Percentiles rank a stretch among this genome's conserved stretches.
These are phyloP conservation scores for Aspergillus leporis DNA, from an alignment of 495 filamentous ascomycete species.

Conservation along the genomic window DNA sequence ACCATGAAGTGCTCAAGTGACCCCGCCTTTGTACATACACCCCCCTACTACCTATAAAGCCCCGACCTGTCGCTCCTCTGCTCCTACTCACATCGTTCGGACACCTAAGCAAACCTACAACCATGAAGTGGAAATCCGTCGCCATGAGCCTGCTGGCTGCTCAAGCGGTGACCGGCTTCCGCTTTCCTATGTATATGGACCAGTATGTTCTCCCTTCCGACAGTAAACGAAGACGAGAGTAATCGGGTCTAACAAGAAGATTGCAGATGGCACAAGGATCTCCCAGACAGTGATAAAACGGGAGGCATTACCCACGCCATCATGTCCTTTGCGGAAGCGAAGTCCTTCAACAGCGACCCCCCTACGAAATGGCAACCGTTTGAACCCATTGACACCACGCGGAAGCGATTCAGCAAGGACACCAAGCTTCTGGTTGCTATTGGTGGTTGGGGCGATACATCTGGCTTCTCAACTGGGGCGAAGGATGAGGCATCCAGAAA, in stretches of 20 bases:
- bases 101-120: too few species aligned
- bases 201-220: slow-evolving; percentile 24
- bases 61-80: too few species aligned
- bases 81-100: too few species aligned
- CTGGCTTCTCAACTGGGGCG: slow-evolving; percentile 61
- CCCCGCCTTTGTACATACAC: too few species aligned
- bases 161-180: slow-evolving; percentile 21
- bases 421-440: slow-evolving; percentile 71
- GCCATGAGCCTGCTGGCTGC: not conserved
- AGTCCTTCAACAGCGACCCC: slow-evolving; percentile 56
- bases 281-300: slow-evolving; percentile 30
- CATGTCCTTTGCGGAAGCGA: slow-evolving; percentile 65
- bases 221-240: not conserved
- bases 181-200: slow-evolving; percentile 45
- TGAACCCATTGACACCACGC: slow-evolving; percentile 55
- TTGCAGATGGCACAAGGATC: slow-evolving; percentile 33
- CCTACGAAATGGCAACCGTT: slow-evolving; percentile 56
- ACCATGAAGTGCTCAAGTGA: slow-evolving; percentile 25
- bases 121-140: too few species aligned
- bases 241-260: slow-evolving; percentile 1
- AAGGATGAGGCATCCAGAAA: slow-evolving; percentile 51
- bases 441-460: slow-evolving; percentile 72
- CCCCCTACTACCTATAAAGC: too few species aligned
- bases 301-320: slow-evolving; percentile 56
- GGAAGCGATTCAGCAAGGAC: slow-evolving; percentile 55